These are phyloP conservation scores for Athelia sp. DNA, from an alignment of 1,284 basidiomycete species.

Conservation along the genomic window DNA sequence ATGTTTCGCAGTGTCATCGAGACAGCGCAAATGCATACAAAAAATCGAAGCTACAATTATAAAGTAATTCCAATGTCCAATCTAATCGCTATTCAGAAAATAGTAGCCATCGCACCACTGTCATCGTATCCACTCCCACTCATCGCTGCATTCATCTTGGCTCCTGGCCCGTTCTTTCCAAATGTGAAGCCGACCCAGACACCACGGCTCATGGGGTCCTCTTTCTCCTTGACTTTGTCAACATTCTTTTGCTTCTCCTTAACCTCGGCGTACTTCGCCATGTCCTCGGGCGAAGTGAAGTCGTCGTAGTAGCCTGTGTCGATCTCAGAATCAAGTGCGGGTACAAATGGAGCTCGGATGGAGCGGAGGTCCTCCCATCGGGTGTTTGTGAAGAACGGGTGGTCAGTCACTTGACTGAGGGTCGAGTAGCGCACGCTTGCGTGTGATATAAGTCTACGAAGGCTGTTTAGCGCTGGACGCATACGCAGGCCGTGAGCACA, in stretches of 20 bases:
- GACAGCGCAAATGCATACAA: too few species aligned
- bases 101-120: slow-evolving; percentile 53
- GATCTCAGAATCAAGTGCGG: slow-evolving; percentile 90
- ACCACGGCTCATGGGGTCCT: slow-evolving; percentile 68
- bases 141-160: slow-evolving; percentile 28
- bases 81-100: slow-evolving; percentile 40
- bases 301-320: slow-evolving; percentile 99
- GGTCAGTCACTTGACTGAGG: slow-evolving; percentile 67
- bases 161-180: slow-evolving; percentile 76
- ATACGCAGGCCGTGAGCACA: slow-evolving; percentile 12
- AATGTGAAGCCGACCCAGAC: slow-evolving; percentile 99
- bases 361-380: slow-evolving; percentile 79
- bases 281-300: slow-evolving; percentile 88
- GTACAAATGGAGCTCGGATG: slow-evolving; percentile 90
- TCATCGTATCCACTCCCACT: slow-evolving; percentile 38
- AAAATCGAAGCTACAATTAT: too few species aligned
- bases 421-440: slow-evolving; percentile 77
- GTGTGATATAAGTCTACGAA: slow-evolving; percentile 65
- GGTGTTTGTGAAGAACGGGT: slow-evolving; percentile 82
- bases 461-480: background rate
- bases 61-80: too few species aligned
- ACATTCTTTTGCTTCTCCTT: slow-evolving; percentile 97
- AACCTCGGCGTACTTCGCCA: slow-evolving; percentile 98
- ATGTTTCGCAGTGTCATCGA: too few species aligned
- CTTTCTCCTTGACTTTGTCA: slow-evolving; percentile 86